Percentiles rank a stretch among this genome's conserved stretches.
phyloP scores from a whole-genome alignment of 2,329 filamentous ascomycete genomes.

The Botrytis pseudocinerea region DNA sequence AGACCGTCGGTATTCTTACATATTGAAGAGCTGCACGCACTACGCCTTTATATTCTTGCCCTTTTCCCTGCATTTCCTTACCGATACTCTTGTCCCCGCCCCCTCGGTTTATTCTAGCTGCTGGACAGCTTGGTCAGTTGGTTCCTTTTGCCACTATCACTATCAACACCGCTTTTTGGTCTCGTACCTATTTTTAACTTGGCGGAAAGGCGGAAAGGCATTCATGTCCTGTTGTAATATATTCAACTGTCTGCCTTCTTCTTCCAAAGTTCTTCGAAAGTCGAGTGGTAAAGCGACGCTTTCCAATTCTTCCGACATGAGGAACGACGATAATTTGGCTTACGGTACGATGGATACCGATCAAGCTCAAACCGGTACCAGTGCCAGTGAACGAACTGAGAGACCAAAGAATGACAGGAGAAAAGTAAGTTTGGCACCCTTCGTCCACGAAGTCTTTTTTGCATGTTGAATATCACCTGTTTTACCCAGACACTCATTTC shows the following conservation, averaged over 20 bases:
- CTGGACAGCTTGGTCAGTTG: constrained; percentile 14
- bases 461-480: neutral
- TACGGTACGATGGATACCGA: constrained; percentile 14
- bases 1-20: neutral
- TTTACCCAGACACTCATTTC: neutral
- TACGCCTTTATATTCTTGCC: constrained; percentile 16
- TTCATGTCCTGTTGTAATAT: constrained; percentile 22
- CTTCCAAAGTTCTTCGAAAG: neutral
- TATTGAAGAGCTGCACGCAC: constrained; percentile 3
- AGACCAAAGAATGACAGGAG: constrained; percentile 17
- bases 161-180: constrained; percentile 19
- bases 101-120: constrained; percentile 13
- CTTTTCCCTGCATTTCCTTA: constrained; percentile 2
- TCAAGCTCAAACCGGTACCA: neutral
- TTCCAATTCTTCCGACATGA: constrained; percentile 5
- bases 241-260: constrained; percentile 18
- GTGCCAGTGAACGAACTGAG: neutral
- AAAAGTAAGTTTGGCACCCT: constrained; percentile 8
- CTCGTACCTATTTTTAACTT: constrained; percentile 11
- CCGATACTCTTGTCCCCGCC: constrained; percentile 12
- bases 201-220: constrained; percentile 12
- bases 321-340: constrained; percentile 10
- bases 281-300: constrained; percentile 11
- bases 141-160: constrained; percentile 13
- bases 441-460: neutral